Percentiles rank a stretch among this genome's conserved stretches.
These are phyloP conservation scores for Liriodendron chinense DNA, from an alignment of 164 flowering plant species.

Conservation along the genomic window DNA sequence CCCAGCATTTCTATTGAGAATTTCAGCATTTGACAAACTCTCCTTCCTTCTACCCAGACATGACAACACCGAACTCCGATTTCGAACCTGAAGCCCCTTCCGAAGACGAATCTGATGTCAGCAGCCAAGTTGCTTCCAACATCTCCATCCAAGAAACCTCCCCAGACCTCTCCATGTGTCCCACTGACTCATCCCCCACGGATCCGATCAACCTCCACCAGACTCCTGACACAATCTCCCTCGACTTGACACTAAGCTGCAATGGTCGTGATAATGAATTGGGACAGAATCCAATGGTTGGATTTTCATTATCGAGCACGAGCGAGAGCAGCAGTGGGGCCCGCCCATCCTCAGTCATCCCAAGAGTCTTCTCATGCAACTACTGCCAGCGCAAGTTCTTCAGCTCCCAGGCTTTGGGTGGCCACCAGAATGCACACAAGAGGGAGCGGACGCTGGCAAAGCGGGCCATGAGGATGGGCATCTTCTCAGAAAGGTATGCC, in stretches of 20 bases:
- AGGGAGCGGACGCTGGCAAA: slow-evolving; percentile 80
- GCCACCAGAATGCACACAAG: slow-evolving; percentile 91
- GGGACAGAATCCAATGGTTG: slow-evolving; percentile 19
- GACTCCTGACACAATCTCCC: slow-evolving; percentile 36
- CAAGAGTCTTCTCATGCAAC: slow-evolving; percentile 82
- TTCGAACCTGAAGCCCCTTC: slow-evolving; percentile 34
- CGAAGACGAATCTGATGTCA: slow-evolving; percentile 55
- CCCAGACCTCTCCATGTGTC: slow-evolving; percentile 26
- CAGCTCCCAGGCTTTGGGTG: slow-evolving; percentile 88
- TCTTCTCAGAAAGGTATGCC: slow-evolving; percentile 57
- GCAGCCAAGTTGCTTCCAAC: slow-evolving; percentile 61
- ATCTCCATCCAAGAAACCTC: slow-evolving; percentile 41
- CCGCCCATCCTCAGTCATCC: slow-evolving; percentile 23
- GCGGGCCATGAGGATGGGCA: slow-evolving; percentile 76
- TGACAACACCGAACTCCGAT: slow-evolving; percentile 34
- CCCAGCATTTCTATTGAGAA: neutral
- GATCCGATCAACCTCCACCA: slow-evolving; percentile 18
- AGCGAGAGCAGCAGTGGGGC: slow-evolving; percentile 37
- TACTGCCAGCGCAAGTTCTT: slow-evolving; percentile 77
- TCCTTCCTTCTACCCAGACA: slow-evolving; percentile 13
- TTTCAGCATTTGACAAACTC: neutral
- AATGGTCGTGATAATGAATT: slow-evolving; percentile 20
- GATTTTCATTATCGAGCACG: slow-evolving; percentile 26
- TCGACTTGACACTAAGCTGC: slow-evolving; percentile 50
- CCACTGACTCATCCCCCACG: slow-evolving; percentile 24